Conservation (phyloP, 1,284 basidiomycete genomes). For the Pyrrhoderma noxium region DNA sequence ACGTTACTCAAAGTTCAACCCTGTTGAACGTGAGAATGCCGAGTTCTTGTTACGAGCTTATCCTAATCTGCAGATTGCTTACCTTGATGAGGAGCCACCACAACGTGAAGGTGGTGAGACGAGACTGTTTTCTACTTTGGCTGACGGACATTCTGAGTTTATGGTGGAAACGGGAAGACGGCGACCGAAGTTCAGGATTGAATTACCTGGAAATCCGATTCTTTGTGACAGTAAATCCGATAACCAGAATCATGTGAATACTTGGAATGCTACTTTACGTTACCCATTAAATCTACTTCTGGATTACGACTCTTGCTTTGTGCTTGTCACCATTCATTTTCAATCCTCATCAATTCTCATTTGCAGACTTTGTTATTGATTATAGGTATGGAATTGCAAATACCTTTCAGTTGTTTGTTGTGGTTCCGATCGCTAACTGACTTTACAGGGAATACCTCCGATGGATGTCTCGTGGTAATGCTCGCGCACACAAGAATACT, state of each 20-base stretch:
- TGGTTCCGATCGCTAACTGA: slow-evolving; percentile 39
- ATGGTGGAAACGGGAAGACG: slow-evolving; percentile 82
- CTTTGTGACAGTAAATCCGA: slow-evolving; percentile 98
- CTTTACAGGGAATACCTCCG: no score
- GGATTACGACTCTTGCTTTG: slow-evolving; percentile 82
- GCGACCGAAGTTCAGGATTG: slow-evolving; percentile 96
- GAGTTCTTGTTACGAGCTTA: no score
- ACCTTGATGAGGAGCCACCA: no score
- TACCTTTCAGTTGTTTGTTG: slow-evolving; percentile 21
- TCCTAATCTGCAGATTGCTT: no score
- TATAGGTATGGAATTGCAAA: slow-evolving; percentile 35
- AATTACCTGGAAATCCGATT: slow-evolving; percentile 97
- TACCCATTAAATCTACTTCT: slow-evolving; percentile 91
- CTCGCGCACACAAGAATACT: no score
- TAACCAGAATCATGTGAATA: slow-evolving; percentile 99
- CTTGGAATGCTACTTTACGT: slow-evolving; percentile 87
- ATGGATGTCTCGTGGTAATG: no score
- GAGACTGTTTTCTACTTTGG: slow-evolving; percentile 95
- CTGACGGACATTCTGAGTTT: slow-evolving; percentile 98
- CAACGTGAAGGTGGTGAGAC: no score
- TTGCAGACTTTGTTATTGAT: slow-evolving; percentile 92
- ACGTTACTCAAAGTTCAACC: no score
- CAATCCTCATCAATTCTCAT: slow-evolving; percentile 97
- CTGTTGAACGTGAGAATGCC: no score
- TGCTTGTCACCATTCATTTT: slow-evolving; percentile 93